Evolutionary conservation across 2,329 filamentous ascomycete genomes (phyloP), one percentile per base, ranked within the genome.

Genomic region (Rutstroemia sp.): DNA sequence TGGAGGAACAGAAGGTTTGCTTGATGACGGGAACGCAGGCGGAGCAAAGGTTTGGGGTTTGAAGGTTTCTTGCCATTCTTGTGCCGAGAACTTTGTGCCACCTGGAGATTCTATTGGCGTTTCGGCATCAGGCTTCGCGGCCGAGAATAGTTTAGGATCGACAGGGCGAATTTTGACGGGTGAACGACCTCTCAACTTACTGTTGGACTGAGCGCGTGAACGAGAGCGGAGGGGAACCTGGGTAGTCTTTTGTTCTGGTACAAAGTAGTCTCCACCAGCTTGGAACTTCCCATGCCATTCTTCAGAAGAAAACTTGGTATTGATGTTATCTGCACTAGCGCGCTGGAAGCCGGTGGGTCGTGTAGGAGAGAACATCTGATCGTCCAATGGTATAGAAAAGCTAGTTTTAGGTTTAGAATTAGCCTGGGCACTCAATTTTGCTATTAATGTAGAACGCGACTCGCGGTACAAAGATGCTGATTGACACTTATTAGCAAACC

Each of bases 251-350:
- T 60, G 54, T 25, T 65, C 64, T 21, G 62, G 64, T 38, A 59
- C 61, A 51, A 69, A 69, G 52, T 66, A 66, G 56, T 65, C 62
- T 21, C 58, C 60, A 10, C 67, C 67, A 45, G 66, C 68, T 47
- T 66, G 60, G 51, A 71, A 71, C 52, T 67, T 69, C 5, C 67
- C 67, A 57, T 65, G 59, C 69, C 69, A 71, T 52, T 82, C 76
- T 14, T 77, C 75, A 4, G 78, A 72, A 19, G 76, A 76, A 68
- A 86, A 86, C 41, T 72, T 79, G 18, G 82, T 85, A 67, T 82
- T 81, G 62, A 86, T 85, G 52, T 79, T 81, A 56, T 86, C 81
- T 19, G 78, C 72, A 62, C 79, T 84, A 56, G 70, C 77, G 58
- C 75, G 76, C 41, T 72, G 65, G 58, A 82, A 81, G 2, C 68